Conservation (phyloP, 139 green algal genomes). For the Choricystis sp. region DNA sequence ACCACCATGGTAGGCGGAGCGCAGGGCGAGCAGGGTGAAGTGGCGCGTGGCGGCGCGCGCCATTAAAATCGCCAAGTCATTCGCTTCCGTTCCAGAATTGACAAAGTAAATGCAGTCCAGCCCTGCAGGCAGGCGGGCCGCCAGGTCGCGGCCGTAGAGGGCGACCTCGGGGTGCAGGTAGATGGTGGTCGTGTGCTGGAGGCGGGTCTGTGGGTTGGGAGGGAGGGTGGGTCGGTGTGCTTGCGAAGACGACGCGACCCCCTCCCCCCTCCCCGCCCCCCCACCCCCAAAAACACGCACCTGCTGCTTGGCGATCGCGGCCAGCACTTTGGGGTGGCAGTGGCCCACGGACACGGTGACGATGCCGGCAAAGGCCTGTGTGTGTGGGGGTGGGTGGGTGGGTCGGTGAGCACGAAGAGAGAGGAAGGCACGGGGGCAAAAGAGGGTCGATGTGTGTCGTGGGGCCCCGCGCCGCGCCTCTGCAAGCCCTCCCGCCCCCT, state of each 20-base stretch:
- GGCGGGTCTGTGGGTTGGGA: too few relatives aligned
- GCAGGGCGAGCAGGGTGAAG: slow-evolving; percentile 76
- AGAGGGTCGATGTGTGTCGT: too few relatives aligned
- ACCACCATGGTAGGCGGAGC: slow-evolving; percentile 91
- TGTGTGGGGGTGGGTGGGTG: neutral
- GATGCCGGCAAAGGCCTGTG: slow-evolving; percentile 88
- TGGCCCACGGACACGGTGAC: slow-evolving; percentile 90
- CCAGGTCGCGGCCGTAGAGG: slow-evolving; percentile 42
- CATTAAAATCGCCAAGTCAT: slow-evolving; percentile 73
- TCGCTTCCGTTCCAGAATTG: slow-evolving; percentile 64
- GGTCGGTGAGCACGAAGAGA: neutral
- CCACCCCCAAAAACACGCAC: too few relatives aligned
- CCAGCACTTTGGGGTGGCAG: slow-evolving; percentile 48
- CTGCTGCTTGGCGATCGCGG: slow-evolving; percentile 25
- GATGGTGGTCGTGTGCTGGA: slow-evolving; percentile 62
- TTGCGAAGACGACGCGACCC: too few relatives aligned
- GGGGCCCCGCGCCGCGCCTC: too few relatives aligned
- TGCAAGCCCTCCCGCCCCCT: too few relatives aligned
- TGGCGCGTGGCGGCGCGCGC: slow-evolving; percentile 44
- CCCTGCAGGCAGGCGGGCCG: slow-evolving; percentile 31
- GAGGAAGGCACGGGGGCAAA: neutral
- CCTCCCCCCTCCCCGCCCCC: too few relatives aligned
- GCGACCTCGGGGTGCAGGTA: slow-evolving; percentile 54
- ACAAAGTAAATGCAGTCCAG: slow-evolving; percentile 57
- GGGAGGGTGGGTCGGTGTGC: too few relatives aligned